Evolutionary conservation across 1,284 basidiomycete genomes (phyloP), one percentile per base, ranked within the genome.

Genomic region (Pyrrhoderma noxium): DNA sequence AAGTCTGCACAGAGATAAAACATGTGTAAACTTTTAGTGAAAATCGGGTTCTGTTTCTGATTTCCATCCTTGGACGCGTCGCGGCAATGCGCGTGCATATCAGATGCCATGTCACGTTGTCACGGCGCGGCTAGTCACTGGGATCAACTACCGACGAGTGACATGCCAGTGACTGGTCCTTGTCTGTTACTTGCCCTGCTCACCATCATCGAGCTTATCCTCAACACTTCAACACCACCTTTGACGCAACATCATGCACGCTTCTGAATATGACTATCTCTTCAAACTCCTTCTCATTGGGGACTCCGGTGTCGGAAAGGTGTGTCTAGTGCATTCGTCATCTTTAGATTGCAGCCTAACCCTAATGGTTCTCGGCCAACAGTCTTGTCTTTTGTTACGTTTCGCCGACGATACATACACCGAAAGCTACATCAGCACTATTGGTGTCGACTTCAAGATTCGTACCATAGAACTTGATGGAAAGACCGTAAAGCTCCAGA

Each of bases 401-500:
- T 99, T 99, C 68, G 95, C 94, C 62, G 96, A 99, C 72, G 96
- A 99, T 70, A 95, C 95, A 54, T 99, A 97, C 78, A 99, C 96
- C 51, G 94, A 97, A 70, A 93, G 89, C 65, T 99, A 98, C 73
- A 98, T 99, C 70, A 93, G 89, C 59, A 99, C 95, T 25, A 99
- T 99, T 70, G 95, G 95, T 59, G 93, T 99, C 55, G 96, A 99
- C 76, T 99, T 99, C 78, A 99, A 99, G 87, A 99, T 99, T 74
- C 81, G 96, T 62, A 99, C 96, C 45, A 98, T 99, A 68, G 96
- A 99, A 71, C 80, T 99, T 51, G 96, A 99, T 69, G 95, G 95
- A 60, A 99, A 98, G 89, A 98, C 93, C 1, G 93, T 99, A 64
- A 99, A 99, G 71, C 82, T 99, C 56, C 96, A 99, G 73, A 99